phyloP scores from a whole-genome alignment of 805 yeast species.

The Kregervanrija delftensis region DNA sequence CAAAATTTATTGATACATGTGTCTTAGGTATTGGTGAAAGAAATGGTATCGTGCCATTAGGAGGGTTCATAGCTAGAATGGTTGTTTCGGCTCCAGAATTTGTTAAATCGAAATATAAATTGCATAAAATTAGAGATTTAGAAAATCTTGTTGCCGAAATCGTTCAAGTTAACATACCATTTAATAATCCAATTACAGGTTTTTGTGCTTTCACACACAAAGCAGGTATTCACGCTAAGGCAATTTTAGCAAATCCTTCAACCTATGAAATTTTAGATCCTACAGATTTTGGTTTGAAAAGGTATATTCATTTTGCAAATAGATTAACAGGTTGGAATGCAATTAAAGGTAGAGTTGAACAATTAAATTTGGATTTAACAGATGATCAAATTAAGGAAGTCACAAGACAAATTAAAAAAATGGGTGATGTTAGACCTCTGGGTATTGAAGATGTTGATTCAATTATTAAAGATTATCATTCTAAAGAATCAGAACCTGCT shows the following conservation, averaged over 20 bases:
- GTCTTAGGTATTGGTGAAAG: conserved; percentile 59
- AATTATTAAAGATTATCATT: conserved; percentile 48
- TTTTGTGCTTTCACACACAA: conserved; percentile 61
- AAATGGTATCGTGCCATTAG: conserved; percentile 56
- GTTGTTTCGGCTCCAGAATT: conserved; percentile 55
- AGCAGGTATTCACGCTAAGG: conserved; percentile 60
- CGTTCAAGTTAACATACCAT: conserved; percentile 52
- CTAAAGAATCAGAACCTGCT: conserved; percentile 11
- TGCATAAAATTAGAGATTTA: conserved; percentile 48
- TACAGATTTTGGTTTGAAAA: conserved; percentile 51
- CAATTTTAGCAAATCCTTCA: conserved; percentile 57
- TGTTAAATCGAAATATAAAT: conserved; percentile 50
- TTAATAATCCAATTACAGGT: conserved; percentile 58
- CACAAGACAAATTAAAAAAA: conserved; percentile 45
- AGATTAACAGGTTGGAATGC: conserved; percentile 61
- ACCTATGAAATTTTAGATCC: conserved; percentile 56
- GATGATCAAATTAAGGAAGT: conserved; percentile 54
- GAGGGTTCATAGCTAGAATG: conserved; percentile 60
- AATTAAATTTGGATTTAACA: conserved; percentile 46
- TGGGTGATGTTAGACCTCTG: conserved; percentile 55
- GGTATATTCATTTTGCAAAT: conserved; percentile 56
- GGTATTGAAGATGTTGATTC: conserved; percentile 57
- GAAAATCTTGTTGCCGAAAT: conserved; percentile 55
- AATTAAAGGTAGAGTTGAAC: conserved; percentile 54
- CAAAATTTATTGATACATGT: conserved; percentile 50